Evolutionary conservation across 106 monocot genomes (phyloP).

Genomic region (Gastrodia elata): DNA sequence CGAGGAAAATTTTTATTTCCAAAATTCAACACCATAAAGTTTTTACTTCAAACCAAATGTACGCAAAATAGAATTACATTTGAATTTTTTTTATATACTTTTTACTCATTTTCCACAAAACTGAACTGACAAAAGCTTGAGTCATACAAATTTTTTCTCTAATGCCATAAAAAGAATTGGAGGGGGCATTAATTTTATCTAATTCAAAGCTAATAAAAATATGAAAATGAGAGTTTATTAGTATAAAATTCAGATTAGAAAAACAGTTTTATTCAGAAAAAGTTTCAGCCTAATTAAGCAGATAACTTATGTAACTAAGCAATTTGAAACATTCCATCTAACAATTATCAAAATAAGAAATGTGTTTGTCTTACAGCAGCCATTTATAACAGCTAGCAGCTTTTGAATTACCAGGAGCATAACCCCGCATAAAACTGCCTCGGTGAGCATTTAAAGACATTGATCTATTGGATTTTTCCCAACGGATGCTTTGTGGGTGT

Average conservation of each 20-base stretch:
- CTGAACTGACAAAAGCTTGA: too few species aligned
- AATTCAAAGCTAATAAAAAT: neutral
- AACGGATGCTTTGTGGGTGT: conserved; percentile 15
- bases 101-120: too few species aligned
- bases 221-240: neutral
- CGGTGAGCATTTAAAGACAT: conserved; percentile 27
- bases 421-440: conserved; percentile 23
- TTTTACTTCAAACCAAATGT: too few species aligned
- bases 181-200: neutral
- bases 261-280: neutral
- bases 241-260: neutral
- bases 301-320: neutral
- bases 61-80: too few species aligned
- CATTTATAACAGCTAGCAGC: neutral
- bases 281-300: neutral
- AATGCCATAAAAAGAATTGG: neutral
- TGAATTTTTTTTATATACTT: too few species aligned
- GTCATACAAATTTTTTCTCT: neutral
- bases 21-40: too few species aligned
- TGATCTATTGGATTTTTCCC: conserved; percentile 22
- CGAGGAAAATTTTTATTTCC: too few species aligned
- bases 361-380: neutral
- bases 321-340: neutral
- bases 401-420: conserved; percentile 31
- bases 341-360: neutral